These are phyloP conservation scores for Fusarium guadeloupense DNA, from an alignment of 2,329 filamentous ascomycete genomes.

Conservation along the genomic window DNA sequence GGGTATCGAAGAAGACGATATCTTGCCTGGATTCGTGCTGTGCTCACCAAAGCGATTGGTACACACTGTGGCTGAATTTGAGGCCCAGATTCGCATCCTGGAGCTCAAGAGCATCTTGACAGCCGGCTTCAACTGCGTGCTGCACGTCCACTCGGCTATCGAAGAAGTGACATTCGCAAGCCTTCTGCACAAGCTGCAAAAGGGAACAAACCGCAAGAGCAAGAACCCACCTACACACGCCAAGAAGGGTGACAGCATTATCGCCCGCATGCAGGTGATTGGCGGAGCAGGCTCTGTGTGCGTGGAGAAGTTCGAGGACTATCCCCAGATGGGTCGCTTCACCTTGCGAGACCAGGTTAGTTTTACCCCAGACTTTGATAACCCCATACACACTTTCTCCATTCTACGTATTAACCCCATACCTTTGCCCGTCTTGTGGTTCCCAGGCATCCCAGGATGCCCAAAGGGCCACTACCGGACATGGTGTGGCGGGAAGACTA, in stretches of 20 bases:
- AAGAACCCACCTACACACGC: conserved; percentile 94
- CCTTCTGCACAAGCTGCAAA: conserved; percentile 92
- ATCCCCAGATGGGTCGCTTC: conserved; percentile 91
- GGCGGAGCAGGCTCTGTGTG: conserved; percentile 88
- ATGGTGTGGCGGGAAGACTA: conserved; percentile 15
- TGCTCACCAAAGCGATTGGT: conserved; percentile 95
- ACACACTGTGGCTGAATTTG: conserved; percentile 87
- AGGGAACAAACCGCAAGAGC: conserved; percentile 91
- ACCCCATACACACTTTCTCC: conserved; percentile 1
- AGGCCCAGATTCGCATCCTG: conserved; percentile 95
- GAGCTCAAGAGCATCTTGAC: conserved; percentile 94
- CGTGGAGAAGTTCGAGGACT: conserved; percentile 94
- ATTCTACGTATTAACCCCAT: conserved; percentile 18
- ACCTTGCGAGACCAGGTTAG: conserved; percentile 86
- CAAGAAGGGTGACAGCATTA: conserved; percentile 82
- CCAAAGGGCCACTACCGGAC: conserved; percentile 2
- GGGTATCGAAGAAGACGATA: conserved; percentile 97
- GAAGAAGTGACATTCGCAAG: conserved; percentile 94
- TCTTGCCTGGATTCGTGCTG: conserved; percentile 93
- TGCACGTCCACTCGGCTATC: conserved; percentile 96
- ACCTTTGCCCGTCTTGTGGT: conserved; percentile 9
- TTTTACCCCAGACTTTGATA: conserved; percentile 18
- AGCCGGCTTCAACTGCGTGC: conserved; percentile 95
- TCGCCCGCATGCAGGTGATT: conserved; percentile 88
- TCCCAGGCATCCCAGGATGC: conserved; percentile 2